A percentile compares a stretch with the other conserved stretches of the same genome.
Conservation (phyloP, 225 moss, liverwort and hornwort genomes). For the Asterella californica region DNA sequence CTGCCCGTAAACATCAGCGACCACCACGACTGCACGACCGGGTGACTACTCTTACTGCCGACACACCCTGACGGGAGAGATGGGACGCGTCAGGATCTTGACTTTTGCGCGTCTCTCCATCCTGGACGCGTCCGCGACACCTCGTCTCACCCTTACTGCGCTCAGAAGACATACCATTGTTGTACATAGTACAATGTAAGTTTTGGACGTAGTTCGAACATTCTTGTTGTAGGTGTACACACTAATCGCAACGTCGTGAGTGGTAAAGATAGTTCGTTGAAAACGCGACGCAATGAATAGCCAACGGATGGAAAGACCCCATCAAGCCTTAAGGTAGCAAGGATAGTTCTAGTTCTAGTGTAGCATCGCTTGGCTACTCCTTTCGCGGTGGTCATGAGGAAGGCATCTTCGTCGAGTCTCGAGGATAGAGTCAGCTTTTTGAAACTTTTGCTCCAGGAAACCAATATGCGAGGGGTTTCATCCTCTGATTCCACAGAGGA, state of each 20-base stretch:
- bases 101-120: slow-evolving; percentile 1
- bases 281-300: too few relatives aligned
- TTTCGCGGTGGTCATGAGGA: background rate
- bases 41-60: slow-evolving; percentile 5
- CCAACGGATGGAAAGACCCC: too few relatives aligned
- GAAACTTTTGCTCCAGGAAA: background rate
- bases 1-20: background rate
- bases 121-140: background rate
- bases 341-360: background rate
- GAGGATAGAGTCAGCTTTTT: background rate
- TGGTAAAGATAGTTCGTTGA: too few relatives aligned
- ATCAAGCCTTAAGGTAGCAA: too few relatives aligned
- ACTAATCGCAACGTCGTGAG: too few relatives aligned
- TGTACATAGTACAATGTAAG: background rate
- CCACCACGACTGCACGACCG: slow-evolving; percentile 3
- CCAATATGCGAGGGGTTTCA: too few relatives aligned
- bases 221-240: background rate
- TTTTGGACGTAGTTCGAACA: slow-evolving; percentile 8
- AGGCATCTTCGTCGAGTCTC: background rate
- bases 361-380: background rate
- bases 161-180: background rate
- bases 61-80: slow-evolving; percentile 4
- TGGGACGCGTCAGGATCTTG: slow-evolving; percentile 5
- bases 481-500: too few relatives aligned
- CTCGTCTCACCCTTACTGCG: too few relatives aligned